Evolutionary conservation across 2,329 filamentous ascomycete species (phyloP).

Genomic region (Coniochaeta prunicola): DNA sequence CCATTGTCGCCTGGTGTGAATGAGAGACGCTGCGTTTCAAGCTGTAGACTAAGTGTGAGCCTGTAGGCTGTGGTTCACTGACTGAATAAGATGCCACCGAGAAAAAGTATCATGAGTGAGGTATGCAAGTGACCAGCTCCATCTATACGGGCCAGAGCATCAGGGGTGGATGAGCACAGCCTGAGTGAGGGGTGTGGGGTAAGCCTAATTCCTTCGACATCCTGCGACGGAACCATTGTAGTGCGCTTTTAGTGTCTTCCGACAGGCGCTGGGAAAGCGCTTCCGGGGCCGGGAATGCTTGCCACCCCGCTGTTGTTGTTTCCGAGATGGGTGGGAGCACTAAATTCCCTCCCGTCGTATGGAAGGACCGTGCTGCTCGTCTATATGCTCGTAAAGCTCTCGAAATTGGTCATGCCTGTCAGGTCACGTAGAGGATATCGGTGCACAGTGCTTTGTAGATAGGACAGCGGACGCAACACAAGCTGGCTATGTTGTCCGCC

Average conservation of each 20-base stretch:
- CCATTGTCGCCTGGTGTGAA: constrained; percentile 19
- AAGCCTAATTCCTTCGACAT: neutral
- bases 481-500: no score
- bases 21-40: neutral
- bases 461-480: no score
- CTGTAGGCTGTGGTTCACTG: no score
- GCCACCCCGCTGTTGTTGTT: neutral
- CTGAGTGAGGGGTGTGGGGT: neutral
- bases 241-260: neutral
- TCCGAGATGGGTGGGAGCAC: neutral
- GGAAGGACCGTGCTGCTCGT: neutral
- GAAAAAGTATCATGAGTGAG: neutral
- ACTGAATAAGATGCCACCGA: neutral
- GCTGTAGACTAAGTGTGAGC: no score
- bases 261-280: neutral
- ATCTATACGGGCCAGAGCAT: no score
- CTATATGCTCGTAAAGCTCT: no score
- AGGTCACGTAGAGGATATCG: no score
- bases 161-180: neutral
- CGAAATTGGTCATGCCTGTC: no score
- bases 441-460: no score
- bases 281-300: neutral
- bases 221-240: neutral
- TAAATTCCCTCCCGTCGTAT: no score
- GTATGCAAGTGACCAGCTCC: neutral